Evolutionary conservation across 2,329 filamentous ascomycete genomes (phyloP).

Genomic region (Pseudogymnoascus sp.): DNA sequence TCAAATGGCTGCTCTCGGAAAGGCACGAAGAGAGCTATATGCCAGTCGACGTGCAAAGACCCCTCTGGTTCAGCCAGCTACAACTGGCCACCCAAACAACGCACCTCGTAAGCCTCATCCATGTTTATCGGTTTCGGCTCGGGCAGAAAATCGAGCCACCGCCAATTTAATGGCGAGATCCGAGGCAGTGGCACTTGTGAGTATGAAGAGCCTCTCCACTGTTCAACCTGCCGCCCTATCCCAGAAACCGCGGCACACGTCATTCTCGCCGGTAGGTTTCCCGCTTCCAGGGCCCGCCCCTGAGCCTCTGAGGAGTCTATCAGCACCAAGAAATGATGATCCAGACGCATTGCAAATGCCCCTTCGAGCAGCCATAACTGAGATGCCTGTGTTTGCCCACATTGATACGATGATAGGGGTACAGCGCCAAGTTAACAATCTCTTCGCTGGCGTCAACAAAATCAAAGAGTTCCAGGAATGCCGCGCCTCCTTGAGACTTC

Average conservation of each 20-base stretch:
- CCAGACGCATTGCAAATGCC: background rate
- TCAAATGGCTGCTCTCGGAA: constrained; percentile 4
- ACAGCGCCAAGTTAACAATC: background rate
- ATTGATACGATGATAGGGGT: too few relatives aligned
- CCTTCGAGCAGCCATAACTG: background rate
- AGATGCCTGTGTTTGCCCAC: background rate
- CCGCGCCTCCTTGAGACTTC: background rate
- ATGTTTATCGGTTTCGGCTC: background rate
- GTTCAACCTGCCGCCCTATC: background rate
- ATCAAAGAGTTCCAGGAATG: background rate
- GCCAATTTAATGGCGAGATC: background rate
- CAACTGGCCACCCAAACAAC: background rate
- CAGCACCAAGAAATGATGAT: background rate
- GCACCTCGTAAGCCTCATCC: background rate
- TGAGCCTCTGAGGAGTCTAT: background rate
- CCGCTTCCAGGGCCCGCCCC: background rate
- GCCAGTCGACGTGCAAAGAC: background rate
- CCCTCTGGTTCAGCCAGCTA: background rate
- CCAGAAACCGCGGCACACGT: background rate
- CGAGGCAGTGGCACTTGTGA: background rate
- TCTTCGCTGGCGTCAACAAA: background rate
- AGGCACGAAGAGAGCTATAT: background rate
- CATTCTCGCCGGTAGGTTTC: background rate
- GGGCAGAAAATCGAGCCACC: background rate
- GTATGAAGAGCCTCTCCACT: background rate